Evolutionary conservation across 23 red algal species (phyloP), one percentile per base, ranked within the genome.

Genomic region (Gracilaria domingensis): DNA sequence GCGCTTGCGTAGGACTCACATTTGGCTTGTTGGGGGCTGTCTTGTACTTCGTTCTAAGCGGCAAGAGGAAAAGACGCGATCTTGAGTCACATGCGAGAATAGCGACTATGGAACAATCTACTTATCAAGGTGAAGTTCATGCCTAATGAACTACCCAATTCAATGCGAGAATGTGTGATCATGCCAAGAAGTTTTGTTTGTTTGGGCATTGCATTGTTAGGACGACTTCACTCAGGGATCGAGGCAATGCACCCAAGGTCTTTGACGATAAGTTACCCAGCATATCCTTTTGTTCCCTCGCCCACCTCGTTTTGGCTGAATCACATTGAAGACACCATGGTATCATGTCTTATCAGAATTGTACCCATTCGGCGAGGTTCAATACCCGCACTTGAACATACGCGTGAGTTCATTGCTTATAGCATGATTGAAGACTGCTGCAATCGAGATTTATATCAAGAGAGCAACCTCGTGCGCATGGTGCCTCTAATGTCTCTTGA

Each of bases 81-180:
- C 72, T 77, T 50, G 72, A 77, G 23, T 77, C 72, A 28, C 72
- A 77, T 50, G 72, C 72, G n/a, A 50, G 72, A 77, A 50, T 51
- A 28, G 45, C 39, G 1, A 51, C 6, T 11, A 77, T 77, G 72
- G 72, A 77, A 50, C 72, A 77, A 28, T 77, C 72, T 34, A 77
- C 72, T 49, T 77, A 51, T n/a, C 72, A 77, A 8, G 72, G 72
- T 28, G 72, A 77, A 4, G 72, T 77, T 51, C 72, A 77, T 14
- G 72, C 72, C 12, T 77, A 50, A 51, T n/a, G n/a, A n/a, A n/a
- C n/a, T n/a, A n/a, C n/a, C n/a, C n/a, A n/a, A n/a, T n/a, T n/a
- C n/a, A n/a, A n/a, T n/a, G n/a, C n/a, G n/a, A 13, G 64, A 11
- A 36, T 38, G 32, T 36, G 16, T 62, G 2, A 62, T 20, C 30